phyloP scores from a whole-genome alignment of 106 monocot genomes.

The Acorus gramineus region DNA sequence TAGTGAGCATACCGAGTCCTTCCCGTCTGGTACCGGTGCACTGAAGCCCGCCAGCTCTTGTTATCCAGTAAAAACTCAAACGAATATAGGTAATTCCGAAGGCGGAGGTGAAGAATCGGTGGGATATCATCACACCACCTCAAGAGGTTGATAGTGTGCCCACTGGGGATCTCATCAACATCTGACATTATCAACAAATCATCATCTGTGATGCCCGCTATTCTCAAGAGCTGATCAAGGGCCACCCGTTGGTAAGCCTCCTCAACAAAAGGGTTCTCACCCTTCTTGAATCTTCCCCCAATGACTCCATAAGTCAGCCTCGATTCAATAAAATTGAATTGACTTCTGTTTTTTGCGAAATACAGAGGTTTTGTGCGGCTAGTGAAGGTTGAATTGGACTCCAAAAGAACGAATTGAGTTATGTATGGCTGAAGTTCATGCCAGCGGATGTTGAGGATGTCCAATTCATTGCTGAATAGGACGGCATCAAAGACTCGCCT shows the following conservation, averaged over 20 bases:
- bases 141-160: constrained; percentile 54
- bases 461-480: constrained; percentile 66
- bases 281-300: constrained; percentile 47
- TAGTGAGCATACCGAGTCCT: constrained; percentile 72
- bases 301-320: constrained; percentile 47
- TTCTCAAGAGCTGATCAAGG: constrained; percentile 44
- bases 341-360: constrained; percentile 25
- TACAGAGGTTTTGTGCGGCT: constrained; percentile 38
- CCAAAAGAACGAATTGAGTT: constrained; percentile 57
- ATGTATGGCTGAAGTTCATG: constrained; percentile 61
- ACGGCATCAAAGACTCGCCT: constrained; percentile 71
- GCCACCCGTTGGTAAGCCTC: constrained; percentile 73
- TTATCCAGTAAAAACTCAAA: constrained; percentile 70
- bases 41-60: constrained; percentile 77
- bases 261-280: constrained; percentile 75
- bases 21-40: constrained; percentile 48
- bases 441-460: constrained; percentile 61
- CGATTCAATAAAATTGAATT: constrained; percentile 41
- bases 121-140: constrained; percentile 79
- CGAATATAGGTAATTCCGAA: constrained; percentile 75
- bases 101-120: constrained; percentile 41
- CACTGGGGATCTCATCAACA: constrained; percentile 78
- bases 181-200: constrained; percentile 84
- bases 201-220: constrained; percentile 57
- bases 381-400: constrained; percentile 75